Evolutionary conservation across 805 yeast genomes (phyloP).

Genomic region (Candida ascalaphidarum): DNA sequence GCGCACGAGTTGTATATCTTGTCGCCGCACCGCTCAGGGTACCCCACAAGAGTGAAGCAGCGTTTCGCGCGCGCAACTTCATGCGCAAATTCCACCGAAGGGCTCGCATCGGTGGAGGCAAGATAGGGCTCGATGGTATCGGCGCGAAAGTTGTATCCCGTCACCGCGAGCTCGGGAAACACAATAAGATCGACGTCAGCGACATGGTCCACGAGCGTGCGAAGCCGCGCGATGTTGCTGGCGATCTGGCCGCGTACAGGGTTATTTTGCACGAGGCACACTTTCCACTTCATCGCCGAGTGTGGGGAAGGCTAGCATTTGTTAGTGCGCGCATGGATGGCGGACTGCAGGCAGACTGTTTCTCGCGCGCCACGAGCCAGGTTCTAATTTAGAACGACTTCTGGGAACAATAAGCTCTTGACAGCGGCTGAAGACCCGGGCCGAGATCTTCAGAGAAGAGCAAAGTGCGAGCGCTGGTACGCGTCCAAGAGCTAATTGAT

Average conservation of each 20-base stretch:
- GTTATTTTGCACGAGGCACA: constrained; percentile 64
- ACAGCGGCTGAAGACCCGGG: too few relatives aligned
- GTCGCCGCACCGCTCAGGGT: constrained; percentile 49
- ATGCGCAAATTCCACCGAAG: constrained; percentile 48
- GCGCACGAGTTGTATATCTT: constrained; percentile 64
- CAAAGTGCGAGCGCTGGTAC: too few relatives aligned
- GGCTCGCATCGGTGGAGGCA: constrained; percentile 43
- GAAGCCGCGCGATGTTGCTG: constrained; percentile 43
- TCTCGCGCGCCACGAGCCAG: too few relatives aligned
- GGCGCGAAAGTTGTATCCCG: constrained; percentile 67
- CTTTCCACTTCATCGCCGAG: constrained; percentile 3
- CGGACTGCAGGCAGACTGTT: too few relatives aligned
- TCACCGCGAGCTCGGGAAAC: constrained; percentile 76
- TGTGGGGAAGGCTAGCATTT: too few relatives aligned
- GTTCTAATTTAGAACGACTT: too few relatives aligned
- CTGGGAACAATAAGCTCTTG: too few relatives aligned
- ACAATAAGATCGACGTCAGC: constrained; percentile 55
- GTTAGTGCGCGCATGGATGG: too few relatives aligned
- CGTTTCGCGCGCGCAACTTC: constrained; percentile 38
- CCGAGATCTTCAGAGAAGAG: too few relatives aligned
- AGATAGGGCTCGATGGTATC: constrained; percentile 43
- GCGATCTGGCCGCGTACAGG: constrained; percentile 54
- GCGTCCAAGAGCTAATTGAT: too few relatives aligned
- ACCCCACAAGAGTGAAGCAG: constrained; percentile 73
- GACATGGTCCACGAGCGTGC: constrained; percentile 22